A percentile compares a stretch with the other conserved stretches of the same genome.
Evolutionary conservation across 768 basidiomycete species (phyloP).

Genomic region (Rhodotorula diobovata): DNA sequence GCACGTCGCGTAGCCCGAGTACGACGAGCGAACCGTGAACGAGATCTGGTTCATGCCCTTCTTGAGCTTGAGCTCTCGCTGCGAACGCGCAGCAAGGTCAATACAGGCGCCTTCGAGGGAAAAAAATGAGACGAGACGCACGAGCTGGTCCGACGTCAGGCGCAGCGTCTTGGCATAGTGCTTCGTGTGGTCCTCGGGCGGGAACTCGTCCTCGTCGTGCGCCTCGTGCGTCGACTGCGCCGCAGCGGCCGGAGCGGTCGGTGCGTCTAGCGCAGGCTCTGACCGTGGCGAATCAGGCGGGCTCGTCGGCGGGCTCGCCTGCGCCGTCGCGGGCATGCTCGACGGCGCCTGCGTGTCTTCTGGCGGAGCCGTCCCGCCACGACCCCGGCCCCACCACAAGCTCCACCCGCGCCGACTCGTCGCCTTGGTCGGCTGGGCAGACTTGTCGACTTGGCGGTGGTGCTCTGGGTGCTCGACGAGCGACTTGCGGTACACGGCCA

Average conservation of each 20-base stretch:
- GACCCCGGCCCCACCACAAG: constrained; percentile 68
- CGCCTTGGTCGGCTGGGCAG: background rate
- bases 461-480: constrained; percentile 43
- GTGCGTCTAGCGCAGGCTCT: constrained; percentile 1
- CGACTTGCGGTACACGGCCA: constrained; percentile 63
- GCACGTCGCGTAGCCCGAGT: constrained; percentile 68
- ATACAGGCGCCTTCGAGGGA: background rate
- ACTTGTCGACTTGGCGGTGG: constrained; percentile 9
- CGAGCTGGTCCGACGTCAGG: constrained; percentile 88
- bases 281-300: constrained; percentile 38
- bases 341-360: background rate
- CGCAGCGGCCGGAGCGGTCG: background rate
- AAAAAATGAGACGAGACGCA: constrained; percentile 47
- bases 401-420: constrained; percentile 28
- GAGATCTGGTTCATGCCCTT: constrained; percentile 85
- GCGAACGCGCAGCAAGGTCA: background rate
- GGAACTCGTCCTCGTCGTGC: constrained; percentile 16
- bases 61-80: constrained; percentile 82
- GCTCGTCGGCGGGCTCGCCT: constrained; percentile 35
- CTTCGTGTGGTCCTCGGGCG: constrained; percentile 42
- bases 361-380: background rate
- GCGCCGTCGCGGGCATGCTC: constrained; percentile 12
- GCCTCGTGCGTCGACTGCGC: no score
- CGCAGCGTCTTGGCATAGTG: constrained; percentile 88
- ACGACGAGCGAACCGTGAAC: constrained; percentile 79